Evolutionary conservation across 495 filamentous ascomycete genomes (phyloP).

Genomic region (Clohesyomyces aquaticus): DNA sequence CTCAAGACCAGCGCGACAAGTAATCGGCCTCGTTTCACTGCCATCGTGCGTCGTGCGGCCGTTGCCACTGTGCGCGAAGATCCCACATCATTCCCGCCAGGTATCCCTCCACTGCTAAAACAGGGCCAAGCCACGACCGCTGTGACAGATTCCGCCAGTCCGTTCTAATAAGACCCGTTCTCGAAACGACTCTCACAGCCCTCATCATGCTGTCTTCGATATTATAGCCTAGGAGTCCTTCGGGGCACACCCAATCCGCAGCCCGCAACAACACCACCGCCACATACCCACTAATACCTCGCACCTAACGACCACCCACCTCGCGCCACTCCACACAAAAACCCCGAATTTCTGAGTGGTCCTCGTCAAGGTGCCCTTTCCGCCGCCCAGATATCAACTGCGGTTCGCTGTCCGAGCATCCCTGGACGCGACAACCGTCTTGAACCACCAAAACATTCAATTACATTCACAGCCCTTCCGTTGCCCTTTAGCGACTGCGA

Average conservation of each 20-base stretch:
- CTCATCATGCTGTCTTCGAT: slow-evolving; percentile 41
- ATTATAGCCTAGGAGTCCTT: slow-evolving; percentile 46
- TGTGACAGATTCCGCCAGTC: slow-evolving; percentile 20
- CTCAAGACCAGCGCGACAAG: not conserved
- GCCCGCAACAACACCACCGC: not conserved
- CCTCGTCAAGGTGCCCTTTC: not conserved
- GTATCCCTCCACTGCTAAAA: slow-evolving; percentile 18
- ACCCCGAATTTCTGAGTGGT: not conserved
- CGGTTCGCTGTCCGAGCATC: not conserved
- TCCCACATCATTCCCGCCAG: slow-evolving; percentile 39
- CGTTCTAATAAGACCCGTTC: slow-evolving; percentile 27
- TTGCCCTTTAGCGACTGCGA: not conserved
- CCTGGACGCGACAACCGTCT: not conserved
- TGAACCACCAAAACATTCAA: not conserved
- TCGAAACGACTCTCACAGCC: slow-evolving; percentile 30
- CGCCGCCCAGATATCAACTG: not conserved
- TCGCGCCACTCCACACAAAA: not conserved
- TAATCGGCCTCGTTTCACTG: slow-evolving; percentile 29
- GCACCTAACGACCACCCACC: not conserved
- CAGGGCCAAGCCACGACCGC: slow-evolving; percentile 14
- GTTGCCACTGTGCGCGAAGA: slow-evolving; percentile 36
- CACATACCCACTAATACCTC: slow-evolving; percentile 13
- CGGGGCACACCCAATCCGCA: slow-evolving; percentile 39
- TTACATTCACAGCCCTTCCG: not conserved
- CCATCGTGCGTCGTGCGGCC: slow-evolving; percentile 24